These are phyloP conservation scores for Hypoxylon rubiginosum DNA, from an alignment of 2,329 filamentous ascomycete genomes.

Conservation along the genomic window DNA sequence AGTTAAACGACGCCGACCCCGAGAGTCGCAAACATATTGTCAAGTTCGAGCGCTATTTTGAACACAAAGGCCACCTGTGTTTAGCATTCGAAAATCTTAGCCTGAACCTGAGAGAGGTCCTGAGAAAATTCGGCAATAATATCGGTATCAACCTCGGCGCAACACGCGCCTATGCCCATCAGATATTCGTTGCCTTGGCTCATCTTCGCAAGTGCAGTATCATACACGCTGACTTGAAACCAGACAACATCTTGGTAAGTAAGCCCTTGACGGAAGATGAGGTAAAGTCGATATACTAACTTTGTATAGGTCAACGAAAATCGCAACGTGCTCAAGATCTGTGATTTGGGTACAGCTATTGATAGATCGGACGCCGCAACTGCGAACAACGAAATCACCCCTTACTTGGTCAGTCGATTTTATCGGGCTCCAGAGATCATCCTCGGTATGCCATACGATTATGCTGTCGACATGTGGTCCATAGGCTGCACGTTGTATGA, in stretches of 20 bases:
- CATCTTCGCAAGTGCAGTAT: constrained; percentile 94
- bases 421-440: constrained; percentile 98
- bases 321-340: constrained; percentile 90
- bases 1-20: constrained; percentile 85
- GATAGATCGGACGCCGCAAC: constrained; percentile 82
- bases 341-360: constrained; percentile 96
- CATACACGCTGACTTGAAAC: constrained; percentile 95
- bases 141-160: constrained; percentile 91
- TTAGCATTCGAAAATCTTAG: constrained; percentile 97
- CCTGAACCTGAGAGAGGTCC: constrained; percentile 91
- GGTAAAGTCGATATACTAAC: constrained; percentile 46
- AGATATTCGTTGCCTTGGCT: constrained; percentile 91
- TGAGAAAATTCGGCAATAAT: constrained; percentile 96
- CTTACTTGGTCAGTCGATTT: constrained; percentile 96
- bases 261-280: not conserved
- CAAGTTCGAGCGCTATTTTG: constrained; percentile 87
- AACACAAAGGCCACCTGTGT: constrained; percentile 94
- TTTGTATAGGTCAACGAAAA: constrained; percentile 76
- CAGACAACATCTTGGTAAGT: constrained; percentile 92
- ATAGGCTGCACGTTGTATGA: constrained; percentile 98
- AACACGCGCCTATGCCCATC: constrained; percentile 89
- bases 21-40: constrained; percentile 94
- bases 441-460: constrained; percentile 94
- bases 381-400: constrained; percentile 86
- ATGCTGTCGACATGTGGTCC: constrained; percentile 96